These are phyloP conservation scores for Eimeria nieschulzi DNA, from an alignment of 169 alveolate species.

Conservation along the genomic window DNA sequence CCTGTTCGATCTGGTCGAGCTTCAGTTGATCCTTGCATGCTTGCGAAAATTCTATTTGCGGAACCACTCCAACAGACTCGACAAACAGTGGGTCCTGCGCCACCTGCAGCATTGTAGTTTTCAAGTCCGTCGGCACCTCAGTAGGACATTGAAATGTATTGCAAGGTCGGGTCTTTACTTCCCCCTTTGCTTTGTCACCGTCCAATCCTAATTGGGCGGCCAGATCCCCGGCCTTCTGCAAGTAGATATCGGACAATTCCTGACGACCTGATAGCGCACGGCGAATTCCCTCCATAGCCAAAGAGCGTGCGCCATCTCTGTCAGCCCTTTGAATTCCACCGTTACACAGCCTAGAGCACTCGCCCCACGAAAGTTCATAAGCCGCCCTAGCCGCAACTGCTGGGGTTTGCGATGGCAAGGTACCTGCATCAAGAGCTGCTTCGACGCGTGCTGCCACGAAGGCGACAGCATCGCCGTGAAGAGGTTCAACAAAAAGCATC, in stretches of 20 bases:
- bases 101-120: slow-evolving; percentile 32
- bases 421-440: slow-evolving; percentile 19
- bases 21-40: slow-evolving; percentile 45
- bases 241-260: slow-evolving; percentile 40
- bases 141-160: slow-evolving; percentile 46
- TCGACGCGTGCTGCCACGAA: slow-evolving; percentile 20
- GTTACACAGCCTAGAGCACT: slow-evolving; percentile 52
- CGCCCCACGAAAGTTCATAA: slow-evolving; percentile 25
- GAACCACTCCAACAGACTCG: slow-evolving; percentile 40
- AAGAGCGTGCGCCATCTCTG: slow-evolving; percentile 4
- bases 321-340: slow-evolving; percentile 48
- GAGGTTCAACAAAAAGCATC: slow-evolving; percentile 54
- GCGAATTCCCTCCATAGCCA: slow-evolving; percentile 65
- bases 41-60: slow-evolving; percentile 36
- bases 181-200: neutral
- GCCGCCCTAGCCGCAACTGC: slow-evolving; percentile 57
- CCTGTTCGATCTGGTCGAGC: slow-evolving; percentile 48
- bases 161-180: slow-evolving; percentile 54
- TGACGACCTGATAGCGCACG: neutral
- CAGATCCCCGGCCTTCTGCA: neutral
- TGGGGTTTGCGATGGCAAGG: neutral
- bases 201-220: slow-evolving; percentile 11
- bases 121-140: slow-evolving; percentile 62
- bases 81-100: slow-evolving; percentile 48
- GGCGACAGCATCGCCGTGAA: slow-evolving; percentile 15